A percentile compares a stretch with the other conserved stretches of the same genome.
phyloP scores from a whole-genome alignment of 805 yeast species.

The Candida peoriensis region DNA sequence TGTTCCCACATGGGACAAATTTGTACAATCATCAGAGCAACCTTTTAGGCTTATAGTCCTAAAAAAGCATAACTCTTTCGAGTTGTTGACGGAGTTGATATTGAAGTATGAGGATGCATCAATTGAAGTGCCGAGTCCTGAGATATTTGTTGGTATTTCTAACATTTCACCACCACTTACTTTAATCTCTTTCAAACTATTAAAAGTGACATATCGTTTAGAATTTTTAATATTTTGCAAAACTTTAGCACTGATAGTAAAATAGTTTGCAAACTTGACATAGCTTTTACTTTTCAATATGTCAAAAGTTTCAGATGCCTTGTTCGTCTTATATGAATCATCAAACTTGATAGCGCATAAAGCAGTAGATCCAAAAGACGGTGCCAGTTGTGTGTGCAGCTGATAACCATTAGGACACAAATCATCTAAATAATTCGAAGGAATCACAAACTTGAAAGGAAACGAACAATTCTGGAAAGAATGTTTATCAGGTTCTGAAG shows the following conservation, averaged over 20 bases:
- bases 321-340: slow-evolving; percentile 12
- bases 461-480: slow-evolving; percentile 9
- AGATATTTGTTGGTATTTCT: slow-evolving; percentile 10
- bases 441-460: slow-evolving; percentile 17
- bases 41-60: slow-evolving; percentile 12
- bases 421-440: slow-evolving; percentile 13
- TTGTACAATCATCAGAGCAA: not conserved
- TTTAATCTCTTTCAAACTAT: slow-evolving; percentile 15
- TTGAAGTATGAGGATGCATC: slow-evolving; percentile 11
- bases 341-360: slow-evolving; percentile 14
- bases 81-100: slow-evolving; percentile 7
- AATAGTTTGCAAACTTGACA: slow-evolving; percentile 12
- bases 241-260: slow-evolving; percentile 11
- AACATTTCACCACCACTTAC: slow-evolving; percentile 2
- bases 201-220: slow-evolving; percentile 14
- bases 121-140: not conserved
- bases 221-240: slow-evolving; percentile 12
- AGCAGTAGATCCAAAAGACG: slow-evolving; percentile 17
- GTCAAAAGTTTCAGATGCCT: slow-evolving; percentile 1
- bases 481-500: slow-evolving; percentile 6
- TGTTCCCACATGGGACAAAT: too few species aligned
- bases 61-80: slow-evolving; percentile 8
- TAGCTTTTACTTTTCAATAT: slow-evolving; percentile 4
- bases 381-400: slow-evolving; percentile 9
- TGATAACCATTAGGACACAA: slow-evolving; percentile 6